Base-by-base conservation (phyloP, 495 filamentous ascomycete genomes). In the Parachaetomium inaequale region DNA sequence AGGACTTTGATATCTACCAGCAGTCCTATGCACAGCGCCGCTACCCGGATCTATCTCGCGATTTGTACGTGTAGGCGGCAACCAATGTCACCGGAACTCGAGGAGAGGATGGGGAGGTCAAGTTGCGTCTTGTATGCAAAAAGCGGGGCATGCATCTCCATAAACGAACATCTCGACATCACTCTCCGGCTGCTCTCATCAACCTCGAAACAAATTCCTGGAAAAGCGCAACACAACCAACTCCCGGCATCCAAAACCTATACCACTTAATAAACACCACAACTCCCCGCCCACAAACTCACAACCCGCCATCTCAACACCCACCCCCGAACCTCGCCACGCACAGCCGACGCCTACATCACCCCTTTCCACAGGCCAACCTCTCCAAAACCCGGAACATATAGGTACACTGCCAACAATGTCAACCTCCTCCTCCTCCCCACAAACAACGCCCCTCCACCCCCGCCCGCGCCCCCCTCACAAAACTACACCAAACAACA, bases 381-480 rank as follows among this genome's bases (percentile, higher is more conserved):
- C n/a, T n/a, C n/a, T n/a, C n/a, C n/a, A n/a, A 17, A 15, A 29
- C 11, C 29, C 1, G 19, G 19, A n/a, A 7, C 28, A n/a, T 10
- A 52, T 32, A 49, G 8, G 31, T 4, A 32, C 4, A 8, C 4
- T 4, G 31, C 36, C n/a, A n/a, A 54, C 26, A 12, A 69, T 70
- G 67, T 26, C 62, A 54, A 38, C 62, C n/a, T 10, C 52, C 10
- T 14, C 45, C 17, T 38, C 62, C n/a, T 10, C 52, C 10, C 14
- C 45, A 17, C 42, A 46, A 49, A 11, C 45, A 47, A 64, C 61
- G n/a, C 50, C 55, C 31, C 65, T 62, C 58, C 66, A 66, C 43
- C 59, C 62, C 12, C 62, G 31, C 25, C 62, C 55, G 38, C 15
- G 7, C 59, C 28, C 15, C 53, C 12, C 38, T 42, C 43, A 6